Base-by-base conservation (phyloP, 257 asterid species). In the Petunia axillaris region DNA sequence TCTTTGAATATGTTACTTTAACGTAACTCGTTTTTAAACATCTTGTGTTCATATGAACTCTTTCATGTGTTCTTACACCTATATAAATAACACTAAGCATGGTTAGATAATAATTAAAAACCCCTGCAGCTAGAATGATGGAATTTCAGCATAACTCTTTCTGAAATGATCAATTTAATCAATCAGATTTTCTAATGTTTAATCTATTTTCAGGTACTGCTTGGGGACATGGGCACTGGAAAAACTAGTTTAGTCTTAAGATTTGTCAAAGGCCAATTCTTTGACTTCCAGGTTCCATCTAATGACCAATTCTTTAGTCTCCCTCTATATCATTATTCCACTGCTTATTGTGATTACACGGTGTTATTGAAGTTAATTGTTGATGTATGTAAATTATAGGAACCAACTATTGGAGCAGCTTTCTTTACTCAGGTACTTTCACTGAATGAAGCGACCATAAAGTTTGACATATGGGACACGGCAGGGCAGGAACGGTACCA, bases 181-280 rank as follows among this genome's bases (percentile, higher is more conserved):
- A 64, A 55, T 57, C 43, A 39, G 54, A 46, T 65, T 5, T 67
- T 79, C 36, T 43, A 64, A 44, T 15, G 41, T 54, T 53, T 10
- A 46, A 36, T 6, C 37, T 2, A 53, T 60, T n/a, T 43, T 36
- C 79, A 85, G 87, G 89, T 86, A 6, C 85, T 83, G 37, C 76
- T 86, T 62, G 89, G 87, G 73, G 86, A 86, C 76, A 86, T 83
- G 89, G 89, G 89, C 39, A 81, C 87, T 50, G 89, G 89, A 62
- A 86, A 86, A 64, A 83, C 83, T 66, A 86, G 87, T 71, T 79
- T 86, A 66, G 87, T 71, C 2, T 66, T 83, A 44, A 86, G 89
- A 84, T 86, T 86, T 81, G 81, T 86, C 37, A 86, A 78, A 68
- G 87, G 85, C n/a, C 87, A 81, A 79, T 86, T 81, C 76, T 83